Evolutionary conservation across 495 filamentous ascomycete genomes (phyloP).

Genomic region (Xanthoparmelia taractica): DNA sequence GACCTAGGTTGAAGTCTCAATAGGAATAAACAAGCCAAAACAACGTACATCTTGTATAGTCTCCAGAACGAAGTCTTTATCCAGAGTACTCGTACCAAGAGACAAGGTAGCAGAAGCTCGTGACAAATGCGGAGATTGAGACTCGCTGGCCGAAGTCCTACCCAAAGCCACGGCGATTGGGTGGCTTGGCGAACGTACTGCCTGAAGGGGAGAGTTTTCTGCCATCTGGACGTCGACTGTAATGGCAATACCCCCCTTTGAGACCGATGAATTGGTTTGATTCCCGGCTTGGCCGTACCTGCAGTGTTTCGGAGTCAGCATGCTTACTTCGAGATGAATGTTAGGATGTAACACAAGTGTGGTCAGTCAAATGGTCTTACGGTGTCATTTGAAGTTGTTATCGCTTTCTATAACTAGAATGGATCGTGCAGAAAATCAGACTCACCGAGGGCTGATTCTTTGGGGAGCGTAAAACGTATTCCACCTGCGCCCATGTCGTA

Average conservation of each 20-base stretch:
- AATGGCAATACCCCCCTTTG: constrained; percentile 44
- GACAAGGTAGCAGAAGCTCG: constrained; percentile 56
- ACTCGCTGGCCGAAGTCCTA: constrained; percentile 39
- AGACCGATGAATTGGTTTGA: not conserved
- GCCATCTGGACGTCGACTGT: constrained; percentile 54
- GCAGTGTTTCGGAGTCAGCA: not conserved
- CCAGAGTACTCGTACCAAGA: constrained; percentile 27
- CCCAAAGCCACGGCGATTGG: constrained; percentile 57
- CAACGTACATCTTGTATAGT: constrained; percentile 36
- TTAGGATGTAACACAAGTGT: not conserved
- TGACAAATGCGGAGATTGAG: constrained; percentile 41
- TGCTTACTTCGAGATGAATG: not conserved
- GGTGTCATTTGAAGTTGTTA: not conserved
- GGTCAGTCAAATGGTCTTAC: not conserved
- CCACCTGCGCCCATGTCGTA: constrained; percentile 56
- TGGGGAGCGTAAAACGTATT: constrained; percentile 57
- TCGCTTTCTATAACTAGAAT: not conserved
- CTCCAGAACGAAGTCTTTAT: constrained; percentile 46
- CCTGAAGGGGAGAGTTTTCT: constrained; percentile 46
- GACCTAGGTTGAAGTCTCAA: not conserved
- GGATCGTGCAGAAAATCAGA: not conserved
- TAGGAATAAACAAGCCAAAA: not conserved
- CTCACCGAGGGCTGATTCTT: constrained; percentile 49
- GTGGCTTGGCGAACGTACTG: constrained; percentile 58
- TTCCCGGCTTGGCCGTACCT: constrained; percentile 35